phyloP scores from a whole-genome alignment of 164 flowering plant species.

The Dillenia suffruticosa region DNA sequence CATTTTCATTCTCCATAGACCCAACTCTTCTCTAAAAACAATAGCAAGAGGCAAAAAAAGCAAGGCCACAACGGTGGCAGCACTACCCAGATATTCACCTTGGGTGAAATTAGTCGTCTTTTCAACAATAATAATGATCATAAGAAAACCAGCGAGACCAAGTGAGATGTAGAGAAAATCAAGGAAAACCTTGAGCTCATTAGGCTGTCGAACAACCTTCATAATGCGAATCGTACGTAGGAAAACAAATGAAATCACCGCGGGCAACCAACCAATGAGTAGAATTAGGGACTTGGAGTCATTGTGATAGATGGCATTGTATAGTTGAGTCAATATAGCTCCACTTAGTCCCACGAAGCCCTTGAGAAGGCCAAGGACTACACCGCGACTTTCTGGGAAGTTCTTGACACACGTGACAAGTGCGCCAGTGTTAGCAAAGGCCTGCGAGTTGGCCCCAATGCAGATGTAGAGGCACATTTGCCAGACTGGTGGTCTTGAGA shows the following conservation, averaged over 20 bases:
- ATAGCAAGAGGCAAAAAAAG: constrained; percentile 25
- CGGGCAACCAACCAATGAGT: constrained; percentile 37
- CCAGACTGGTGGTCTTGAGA: constrained; percentile 30
- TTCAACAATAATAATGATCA: constrained; percentile 21
- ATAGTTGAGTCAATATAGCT: constrained; percentile 29
- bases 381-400: constrained; percentile 40
- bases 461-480: constrained; percentile 41
- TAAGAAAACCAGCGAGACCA: constrained; percentile 27
- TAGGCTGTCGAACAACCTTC: constrained; percentile 12
- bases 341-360: constrained; percentile 33
- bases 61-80: constrained; percentile 16
- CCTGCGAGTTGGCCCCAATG: constrained; percentile 36
- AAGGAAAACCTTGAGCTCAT: constrained; percentile 31
- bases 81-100: constrained; percentile 12
- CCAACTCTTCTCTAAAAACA: constrained; percentile 21
- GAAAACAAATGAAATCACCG: constrained; percentile 24
- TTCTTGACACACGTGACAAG: constrained; percentile 35
- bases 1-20: constrained; percentile 10
- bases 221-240: constrained; percentile 23
- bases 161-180: constrained; percentile 27
- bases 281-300: constrained; percentile 27
- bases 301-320: constrained; percentile 25
- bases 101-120: constrained; percentile 12
- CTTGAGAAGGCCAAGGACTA: constrained; percentile 30
- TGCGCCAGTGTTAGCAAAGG: constrained; percentile 38